phyloP scores from a whole-genome alignment of 2,329 filamentous ascomycete genomes.

The Alternaria sp. region DNA sequence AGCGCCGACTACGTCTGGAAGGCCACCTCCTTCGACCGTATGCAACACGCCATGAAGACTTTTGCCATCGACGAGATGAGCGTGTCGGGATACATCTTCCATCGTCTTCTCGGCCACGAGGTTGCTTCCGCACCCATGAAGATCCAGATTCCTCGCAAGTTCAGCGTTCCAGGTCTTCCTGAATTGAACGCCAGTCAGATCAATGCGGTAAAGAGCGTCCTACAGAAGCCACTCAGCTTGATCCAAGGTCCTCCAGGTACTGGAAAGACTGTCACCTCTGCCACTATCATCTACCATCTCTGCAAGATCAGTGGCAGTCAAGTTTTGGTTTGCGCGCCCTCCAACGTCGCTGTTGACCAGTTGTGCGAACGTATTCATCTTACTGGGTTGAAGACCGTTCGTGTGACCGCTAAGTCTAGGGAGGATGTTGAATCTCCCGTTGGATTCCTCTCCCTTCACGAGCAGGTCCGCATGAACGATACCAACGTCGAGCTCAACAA shows the following conservation, averaged over 20 bases:
- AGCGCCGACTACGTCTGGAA: conserved; percentile 99
- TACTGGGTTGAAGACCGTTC: conserved; percentile 94
- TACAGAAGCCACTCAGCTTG: conserved; percentile 90
- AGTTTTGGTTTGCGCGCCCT: conserved; percentile 94
- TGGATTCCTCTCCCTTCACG: conserved; percentile 90
- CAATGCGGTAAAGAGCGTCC: conserved; percentile 91
- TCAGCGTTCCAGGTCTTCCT: conserved; percentile 90
- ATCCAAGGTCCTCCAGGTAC: conserved; percentile 98
- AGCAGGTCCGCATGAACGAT: conserved; percentile 97
- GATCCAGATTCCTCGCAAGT: conserved; percentile 93
- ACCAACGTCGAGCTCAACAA: conserved; percentile 93
- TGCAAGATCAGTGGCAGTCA: conserved; percentile 94
- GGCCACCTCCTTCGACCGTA: conserved; percentile 97
- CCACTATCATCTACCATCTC: conserved; percentile 97
- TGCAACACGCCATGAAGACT: conserved; percentile 99
- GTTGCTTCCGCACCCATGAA: conserved; percentile 95
- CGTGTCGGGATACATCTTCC: conserved; percentile 98
- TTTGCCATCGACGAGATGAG: conserved; percentile 98
- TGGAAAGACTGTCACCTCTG: conserved; percentile 97
- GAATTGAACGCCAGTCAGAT: conserved; percentile 96
- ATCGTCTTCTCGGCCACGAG: conserved; percentile 93
- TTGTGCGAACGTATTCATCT: conserved; percentile 95
- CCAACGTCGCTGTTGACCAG: conserved; percentile 97
- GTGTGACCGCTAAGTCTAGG: conserved; percentile 96
- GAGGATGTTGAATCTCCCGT: conserved; percentile 99